These are phyloP conservation scores for Pelargonium australe DNA, from an alignment of 441 rosid species.

Conservation along the genomic window DNA sequence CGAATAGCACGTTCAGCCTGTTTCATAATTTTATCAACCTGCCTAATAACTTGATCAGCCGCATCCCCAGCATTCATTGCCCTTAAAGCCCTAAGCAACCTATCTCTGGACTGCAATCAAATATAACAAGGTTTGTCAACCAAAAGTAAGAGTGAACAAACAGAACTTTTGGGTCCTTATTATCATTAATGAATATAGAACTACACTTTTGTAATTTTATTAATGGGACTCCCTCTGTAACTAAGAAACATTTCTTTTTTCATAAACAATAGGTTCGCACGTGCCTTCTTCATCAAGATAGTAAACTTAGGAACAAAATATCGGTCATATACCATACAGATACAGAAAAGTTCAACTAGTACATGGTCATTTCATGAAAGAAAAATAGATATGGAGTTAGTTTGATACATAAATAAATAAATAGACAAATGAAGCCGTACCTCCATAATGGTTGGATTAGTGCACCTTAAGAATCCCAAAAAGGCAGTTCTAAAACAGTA, in stretches of 20 bases:
- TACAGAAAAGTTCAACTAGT: not conserved
- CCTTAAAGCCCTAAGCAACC: constrained; percentile 69
- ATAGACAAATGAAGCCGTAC: constrained; percentile 31
- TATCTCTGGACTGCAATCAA: constrained; percentile 79
- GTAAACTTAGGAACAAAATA: not conserved
- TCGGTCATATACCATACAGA: not conserved
- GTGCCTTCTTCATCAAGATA: not conserved
- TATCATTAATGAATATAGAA: not conserved
- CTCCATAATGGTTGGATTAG: constrained; percentile 70
- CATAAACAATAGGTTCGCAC: not conserved
- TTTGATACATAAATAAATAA: constrained; percentile 12
- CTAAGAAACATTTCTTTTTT: not conserved
- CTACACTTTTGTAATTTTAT: not conserved
- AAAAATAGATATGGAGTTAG: not conserved
- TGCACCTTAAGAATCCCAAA: constrained; percentile 87
- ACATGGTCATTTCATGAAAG: not conserved
- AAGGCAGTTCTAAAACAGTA: constrained; percentile 93
- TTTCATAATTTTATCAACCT: constrained; percentile 81
- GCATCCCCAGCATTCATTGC: constrained; percentile 96
- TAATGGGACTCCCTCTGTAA: constrained; percentile 6
- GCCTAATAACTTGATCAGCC: constrained; percentile 95
- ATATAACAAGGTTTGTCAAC: constrained; percentile 22
- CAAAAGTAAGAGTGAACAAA: constrained; percentile 8
- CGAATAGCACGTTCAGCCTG: constrained; percentile 84
- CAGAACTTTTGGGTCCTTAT: not conserved